Evolutionary conservation across 805 yeast species (phyloP), one percentile per base, ranked within the genome.

Genomic region (Kregervanrija pseudodelftensis): DNA sequence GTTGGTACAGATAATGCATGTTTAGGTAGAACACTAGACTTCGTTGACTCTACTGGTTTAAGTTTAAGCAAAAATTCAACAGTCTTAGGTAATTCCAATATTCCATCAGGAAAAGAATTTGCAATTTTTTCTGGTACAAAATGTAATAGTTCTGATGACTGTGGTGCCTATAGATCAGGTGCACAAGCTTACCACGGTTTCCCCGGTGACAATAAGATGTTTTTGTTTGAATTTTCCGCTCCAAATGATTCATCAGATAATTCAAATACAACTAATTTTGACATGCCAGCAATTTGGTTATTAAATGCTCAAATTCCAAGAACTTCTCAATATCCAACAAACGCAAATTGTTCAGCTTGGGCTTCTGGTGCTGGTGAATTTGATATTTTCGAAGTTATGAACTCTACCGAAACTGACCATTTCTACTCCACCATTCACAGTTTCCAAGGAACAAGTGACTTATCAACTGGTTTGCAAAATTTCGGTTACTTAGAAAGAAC

Each of bases 251-350:
- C 32, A 8, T 32, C 47, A 10, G 87, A 82, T 54, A 54, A 66
- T 15, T 63, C 66, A 43, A 54, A 57, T 37, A 64, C 67, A 44
- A 52, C 67, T 10, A 49, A 66, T 5, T 82, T 72, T 57, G 74
- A 84, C 60, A 66, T 82, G 79, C 87, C 90, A 9, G 89, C 87
- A 15, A 82, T 82, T 53, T 82, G 88, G 88, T 66, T 82, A 47
- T 66, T 82, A 55, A 81, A 82, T 52, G 80, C 84, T 28, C 72
- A 76, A 48, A 80, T 81, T 46, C 80, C 88, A 51, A 74, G 90
- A 69, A 82, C 89, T 15, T 67, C 89, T 3, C 89, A 83, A 63
- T 83, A 82, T 58, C 79, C 82, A 39, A 49, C 65, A 5, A 77
- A 77, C 51, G 65, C 67, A 33, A 78, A 77, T 58, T 83, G 89